phyloP scores from a whole-genome alignment of 129 eudicot species.

The Flaveria brownii region DNA sequence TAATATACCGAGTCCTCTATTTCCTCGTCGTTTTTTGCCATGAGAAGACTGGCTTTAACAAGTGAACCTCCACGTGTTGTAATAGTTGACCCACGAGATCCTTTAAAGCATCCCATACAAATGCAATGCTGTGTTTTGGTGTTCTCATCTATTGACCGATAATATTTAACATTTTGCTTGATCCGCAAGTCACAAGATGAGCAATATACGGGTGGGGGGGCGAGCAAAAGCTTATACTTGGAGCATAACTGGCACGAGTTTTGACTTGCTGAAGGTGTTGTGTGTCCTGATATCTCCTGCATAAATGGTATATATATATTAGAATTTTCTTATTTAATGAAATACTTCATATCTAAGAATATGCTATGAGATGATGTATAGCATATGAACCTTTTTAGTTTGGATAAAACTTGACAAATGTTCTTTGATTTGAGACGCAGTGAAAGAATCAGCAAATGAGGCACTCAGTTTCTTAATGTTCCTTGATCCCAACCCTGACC shows the following conservation, averaged over 20 bases:
- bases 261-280: slow-evolving; percentile 21
- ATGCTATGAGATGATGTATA: slow-evolving; percentile 11
- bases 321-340: background rate
- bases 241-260: slow-evolving; percentile 66
- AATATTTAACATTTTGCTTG: slow-evolving; percentile 44
- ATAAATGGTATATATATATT: slow-evolving; percentile 16
- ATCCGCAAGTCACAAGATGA: slow-evolving; percentile 50
- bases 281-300: slow-evolving; percentile 31
- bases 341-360: slow-evolving; percentile 9
- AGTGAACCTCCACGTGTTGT: slow-evolving; percentile 41
- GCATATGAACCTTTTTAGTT: slow-evolving; percentile 37
- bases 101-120: slow-evolving; percentile 50
- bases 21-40: slow-evolving; percentile 39
- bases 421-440: slow-evolving; percentile 50
- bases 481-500: background rate
- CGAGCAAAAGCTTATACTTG: slow-evolving; percentile 39
- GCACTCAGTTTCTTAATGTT: slow-evolving; percentile 35
- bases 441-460: slow-evolving; percentile 55
- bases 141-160: slow-evolving; percentile 33
- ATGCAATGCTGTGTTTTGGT: slow-evolving; percentile 35
- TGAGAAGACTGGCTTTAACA: slow-evolving; percentile 42
- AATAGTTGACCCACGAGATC: slow-evolving; percentile 40
- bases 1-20: slow-evolving; percentile 60
- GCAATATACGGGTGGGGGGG: slow-evolving; percentile 63
- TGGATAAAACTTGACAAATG: slow-evolving; percentile 53